Conservation (phyloP, 2,329 filamentous ascomycete species). For the Parastagonospora nodorum region DNA sequence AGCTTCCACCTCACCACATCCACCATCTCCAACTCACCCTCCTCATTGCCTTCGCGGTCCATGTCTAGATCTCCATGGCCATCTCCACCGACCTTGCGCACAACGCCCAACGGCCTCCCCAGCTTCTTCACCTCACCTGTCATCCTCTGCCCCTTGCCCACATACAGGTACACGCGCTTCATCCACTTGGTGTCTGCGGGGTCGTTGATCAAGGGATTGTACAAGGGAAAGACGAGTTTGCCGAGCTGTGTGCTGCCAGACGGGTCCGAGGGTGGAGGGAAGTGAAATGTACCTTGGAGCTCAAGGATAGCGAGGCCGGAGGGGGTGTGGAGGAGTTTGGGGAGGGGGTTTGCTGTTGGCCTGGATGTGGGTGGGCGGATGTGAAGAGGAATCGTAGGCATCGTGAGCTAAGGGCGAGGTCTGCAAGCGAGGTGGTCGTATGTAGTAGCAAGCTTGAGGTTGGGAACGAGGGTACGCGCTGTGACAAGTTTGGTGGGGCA, state of each 20-base stretch:
- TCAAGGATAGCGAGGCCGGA: constrained; percentile 88
- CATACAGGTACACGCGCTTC: constrained; percentile 85
- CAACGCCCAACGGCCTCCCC: constrained; percentile 75
- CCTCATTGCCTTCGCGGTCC: constrained; percentile 23
- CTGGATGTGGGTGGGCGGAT: constrained; percentile 1
- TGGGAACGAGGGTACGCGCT: background rate
- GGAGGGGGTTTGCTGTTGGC: constrained; percentile 64
- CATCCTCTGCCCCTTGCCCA: constrained; percentile 86
- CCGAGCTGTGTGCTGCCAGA: constrained; percentile 62
- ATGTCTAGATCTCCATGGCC: constrained; percentile 26
- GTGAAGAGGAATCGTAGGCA: constrained; percentile 41
- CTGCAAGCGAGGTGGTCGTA: background rate
- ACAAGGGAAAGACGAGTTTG: constrained; percentile 77
- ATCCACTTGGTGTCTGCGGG: constrained; percentile 74
- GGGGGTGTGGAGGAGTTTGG: constrained; percentile 83
- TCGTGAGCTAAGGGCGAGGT: constrained; percentile 8
- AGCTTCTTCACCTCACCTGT: constrained; percentile 91
- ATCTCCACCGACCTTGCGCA: constrained; percentile 55
- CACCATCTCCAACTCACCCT: constrained; percentile 74
- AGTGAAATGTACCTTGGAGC: constrained; percentile 88
- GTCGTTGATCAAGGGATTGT: constrained; percentile 57
- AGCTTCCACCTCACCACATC: constrained; percentile 89
- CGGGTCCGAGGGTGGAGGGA: constrained; percentile 56
- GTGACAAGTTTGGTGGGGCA: background rate
- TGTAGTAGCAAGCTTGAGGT: background rate